Evolutionary conservation across 192 early-diverging fungal genomes (phyloP), one percentile per base, ranked within the genome.

Genomic region (Helicostylum pulchrum): DNA sequence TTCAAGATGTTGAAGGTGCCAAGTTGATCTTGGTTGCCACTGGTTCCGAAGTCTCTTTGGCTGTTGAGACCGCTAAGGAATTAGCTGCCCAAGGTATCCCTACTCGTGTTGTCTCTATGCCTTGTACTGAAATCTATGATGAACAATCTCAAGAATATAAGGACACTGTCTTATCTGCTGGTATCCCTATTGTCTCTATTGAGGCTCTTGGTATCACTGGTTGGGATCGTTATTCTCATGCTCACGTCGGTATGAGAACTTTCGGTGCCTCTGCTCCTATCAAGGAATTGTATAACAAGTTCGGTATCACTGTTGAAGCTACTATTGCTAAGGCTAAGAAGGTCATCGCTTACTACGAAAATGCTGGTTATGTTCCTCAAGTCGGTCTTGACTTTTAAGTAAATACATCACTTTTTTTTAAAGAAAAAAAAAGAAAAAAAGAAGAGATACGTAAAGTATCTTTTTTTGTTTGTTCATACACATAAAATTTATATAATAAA

Each of bases 141-240:
- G 88, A 87, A 52, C 95, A 99, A 80, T 49, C 83, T 9, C 69
- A 83, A 23, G 90, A 86, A 50, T 99, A 99, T 85, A 85, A 88
- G 73, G 79, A 87, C 21, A 73, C 78, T 14, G 94, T 99, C 20
- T 80, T 99, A 61, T 78, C 86, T 9, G 75, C 83, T 34, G 90
- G 90, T 21, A 72, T 94, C 43, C 94, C 95, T 6, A 80, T 89
- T 23, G 74, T 97, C 64, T 90, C 88, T 67, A 87, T 97, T 56
- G 97, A 99, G 78, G 94, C 92, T 9, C 77, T 93, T 73, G 61
- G 84, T 52, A 90, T 89, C 60, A 88, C 89, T 72, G 90, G 92
- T 21, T 99, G 97, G 95, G 77, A 79, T 67, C 91, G 90, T 77
- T 98, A 92, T 73, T 87, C 94, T n/a, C 96, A 97, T 80, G 83